These are phyloP conservation scores for Hypomontagnella monticulosa DNA, from an alignment of 495 filamentous ascomycete genomes.

Conservation along the genomic window DNA sequence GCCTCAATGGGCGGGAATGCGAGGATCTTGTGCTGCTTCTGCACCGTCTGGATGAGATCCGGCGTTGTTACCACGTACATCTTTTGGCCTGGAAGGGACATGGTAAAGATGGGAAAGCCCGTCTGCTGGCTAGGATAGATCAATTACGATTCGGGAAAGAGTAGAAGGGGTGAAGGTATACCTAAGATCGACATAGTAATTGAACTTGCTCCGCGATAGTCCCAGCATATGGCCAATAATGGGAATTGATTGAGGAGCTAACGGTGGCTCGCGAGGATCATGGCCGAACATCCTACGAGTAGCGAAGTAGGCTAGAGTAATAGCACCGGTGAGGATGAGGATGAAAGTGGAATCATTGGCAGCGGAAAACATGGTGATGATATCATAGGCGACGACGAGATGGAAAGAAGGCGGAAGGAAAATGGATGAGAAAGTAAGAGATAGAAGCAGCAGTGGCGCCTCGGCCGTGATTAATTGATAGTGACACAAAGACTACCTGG, in stretches of 20 bases:
- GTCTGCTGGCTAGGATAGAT: conserved; percentile 28
- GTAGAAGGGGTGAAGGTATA: no score
- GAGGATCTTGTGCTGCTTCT: conserved; percentile 48
- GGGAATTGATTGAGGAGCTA: conserved; percentile 39
- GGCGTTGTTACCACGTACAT: conserved; percentile 52
- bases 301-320: conserved; percentile 23
- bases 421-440: no score
- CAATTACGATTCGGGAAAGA: no score
- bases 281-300: conserved; percentile 35
- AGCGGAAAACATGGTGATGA: no score
- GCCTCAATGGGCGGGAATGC: conserved; percentile 52
- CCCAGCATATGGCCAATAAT: conserved; percentile 46
- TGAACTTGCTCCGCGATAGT: conserved; percentile 37
- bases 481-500: no score
- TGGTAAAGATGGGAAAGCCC: conserved; percentile 48
- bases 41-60: conserved; percentile 47
- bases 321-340: conserved; percentile 15
- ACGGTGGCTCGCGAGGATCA: conserved; percentile 46
- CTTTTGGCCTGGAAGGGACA: conserved; percentile 47
- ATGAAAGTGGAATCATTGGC: no score
- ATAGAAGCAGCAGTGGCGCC: no score
- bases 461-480: no score
- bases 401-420: no score
- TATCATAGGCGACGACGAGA: no score
- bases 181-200: conserved; percentile 36